Percentiles rank a stretch among this genome's conserved stretches.
These are phyloP conservation scores for Colletotrichum tanaceti DNA, from an alignment of 2,329 filamentous ascomycete species.

Conservation along the genomic window DNA sequence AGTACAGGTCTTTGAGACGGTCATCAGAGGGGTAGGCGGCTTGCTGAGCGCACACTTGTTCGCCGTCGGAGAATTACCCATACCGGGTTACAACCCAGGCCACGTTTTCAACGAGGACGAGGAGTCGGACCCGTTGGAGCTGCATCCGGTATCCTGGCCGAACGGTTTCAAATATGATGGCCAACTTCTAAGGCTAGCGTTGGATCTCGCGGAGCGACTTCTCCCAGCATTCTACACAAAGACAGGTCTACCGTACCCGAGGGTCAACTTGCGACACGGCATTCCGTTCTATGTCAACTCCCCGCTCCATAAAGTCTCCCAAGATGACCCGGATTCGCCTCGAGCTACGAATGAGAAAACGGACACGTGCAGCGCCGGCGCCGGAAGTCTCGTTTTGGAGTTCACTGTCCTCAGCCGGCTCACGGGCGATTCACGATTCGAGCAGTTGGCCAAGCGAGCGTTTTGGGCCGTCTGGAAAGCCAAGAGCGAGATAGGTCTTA, in stretches of 20 bases:
- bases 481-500: slow-evolving; percentile 84
- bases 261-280: slow-evolving; percentile 90
- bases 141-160: slow-evolving; percentile 74
- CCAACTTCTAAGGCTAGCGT: slow-evolving; percentile 87
- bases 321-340: slow-evolving; percentile 53
- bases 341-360: slow-evolving; percentile 72
- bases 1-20: slow-evolving; percentile 98
- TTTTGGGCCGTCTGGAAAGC: slow-evolving; percentile 98
- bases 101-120: slow-evolving; percentile 44
- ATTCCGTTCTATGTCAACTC: slow-evolving; percentile 94
- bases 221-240: slow-evolving; percentile 92
- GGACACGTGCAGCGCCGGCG: slow-evolving; percentile 95
- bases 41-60: slow-evolving; percentile 94
- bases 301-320: slow-evolving; percentile 72
- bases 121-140: slow-evolving; percentile 57
- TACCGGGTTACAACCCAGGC: slow-evolving; percentile 76
- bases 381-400: slow-evolving; percentile 94
- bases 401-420: slow-evolving; percentile 91
- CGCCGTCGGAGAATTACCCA: slow-evolving; percentile 89
- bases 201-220: slow-evolving; percentile 84
- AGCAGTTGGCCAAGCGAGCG: slow-evolving; percentile 87
- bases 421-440: slow-evolving; percentile 88
- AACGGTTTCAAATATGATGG: slow-evolving; percentile 84
- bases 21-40: slow-evolving; percentile 92
- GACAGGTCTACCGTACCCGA: slow-evolving; percentile 92